Evolutionary conservation across 768 basidiomycete genomes (phyloP).

Genomic region (Rhodosporidiobolus odoratus): DNA sequence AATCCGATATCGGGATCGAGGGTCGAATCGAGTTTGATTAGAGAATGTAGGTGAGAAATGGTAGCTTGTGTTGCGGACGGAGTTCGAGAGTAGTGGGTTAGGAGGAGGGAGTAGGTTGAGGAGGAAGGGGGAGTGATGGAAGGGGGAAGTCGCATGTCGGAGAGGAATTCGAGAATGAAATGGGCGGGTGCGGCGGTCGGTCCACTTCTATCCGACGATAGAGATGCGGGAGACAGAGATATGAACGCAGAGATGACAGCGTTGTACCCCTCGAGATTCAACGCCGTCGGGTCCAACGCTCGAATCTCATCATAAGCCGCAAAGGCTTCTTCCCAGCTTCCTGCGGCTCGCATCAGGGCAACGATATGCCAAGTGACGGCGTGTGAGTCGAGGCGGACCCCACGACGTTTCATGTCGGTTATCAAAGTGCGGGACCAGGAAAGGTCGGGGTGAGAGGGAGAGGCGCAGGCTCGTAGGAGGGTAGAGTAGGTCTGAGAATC

Average conservation of each 20-base stretch:
- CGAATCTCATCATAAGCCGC: conserved; percentile 55
- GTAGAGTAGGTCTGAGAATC: conserved; percentile 27
- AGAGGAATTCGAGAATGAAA: conserved; percentile 53
- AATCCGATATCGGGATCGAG: conserved; percentile 64
- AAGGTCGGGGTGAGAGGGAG: conserved; percentile 27
- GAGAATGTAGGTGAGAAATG: conserved; percentile 63
- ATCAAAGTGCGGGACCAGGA: conserved; percentile 49
- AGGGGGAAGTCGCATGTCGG: conserved; percentile 39
- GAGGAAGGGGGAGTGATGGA: conserved; percentile 25
- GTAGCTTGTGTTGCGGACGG: conserved; percentile 45
- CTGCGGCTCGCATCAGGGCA: conserved; percentile 62
- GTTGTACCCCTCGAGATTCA: conserved; percentile 40
- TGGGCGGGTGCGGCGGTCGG: conserved; percentile 48
- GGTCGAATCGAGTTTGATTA: conserved; percentile 71
- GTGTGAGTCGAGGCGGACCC: conserved; percentile 52
- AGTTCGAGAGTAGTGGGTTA: conserved; percentile 37
- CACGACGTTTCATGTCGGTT: conserved; percentile 60
- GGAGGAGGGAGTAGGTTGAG: conserved; percentile 33
- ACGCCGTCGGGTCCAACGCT: conserved; percentile 40
- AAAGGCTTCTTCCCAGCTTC: conserved; percentile 59
- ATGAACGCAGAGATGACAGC: conserved; percentile 49
- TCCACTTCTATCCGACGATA: no score
- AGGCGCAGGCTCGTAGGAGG: conserved; percentile 36
- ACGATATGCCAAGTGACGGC: conserved; percentile 57
- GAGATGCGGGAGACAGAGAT: conserved; percentile 62